Percentiles rank a stretch among this genome's conserved stretches.
Conservation (phyloP, 768 basidiomycete species). For the Tricholoma saponaceum region DNA sequence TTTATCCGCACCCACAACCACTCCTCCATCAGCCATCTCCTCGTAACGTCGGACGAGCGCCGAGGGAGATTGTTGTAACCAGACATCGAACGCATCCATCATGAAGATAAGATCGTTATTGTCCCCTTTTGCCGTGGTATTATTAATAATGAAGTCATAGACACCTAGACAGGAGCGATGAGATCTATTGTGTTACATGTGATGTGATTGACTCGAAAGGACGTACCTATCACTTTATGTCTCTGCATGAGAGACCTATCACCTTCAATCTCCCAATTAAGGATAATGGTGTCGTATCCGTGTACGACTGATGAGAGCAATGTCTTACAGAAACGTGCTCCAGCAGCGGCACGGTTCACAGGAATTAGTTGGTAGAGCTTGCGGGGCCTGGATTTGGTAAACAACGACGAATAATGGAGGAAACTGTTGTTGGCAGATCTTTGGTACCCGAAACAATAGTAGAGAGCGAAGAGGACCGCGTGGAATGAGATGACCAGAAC, state of each 20-base stretch:
- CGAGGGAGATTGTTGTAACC: background rate
- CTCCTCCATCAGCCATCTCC: background rate
- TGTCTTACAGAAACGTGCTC: background rate
- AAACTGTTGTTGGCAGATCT: background rate
- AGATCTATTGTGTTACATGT: background rate
- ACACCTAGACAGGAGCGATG: background rate
- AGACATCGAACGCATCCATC: background rate
- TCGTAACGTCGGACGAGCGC: background rate
- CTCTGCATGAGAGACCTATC: background rate
- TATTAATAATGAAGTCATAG: background rate
- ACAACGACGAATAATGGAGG: background rate
- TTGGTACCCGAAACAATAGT: background rate
- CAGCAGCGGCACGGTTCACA: background rate
- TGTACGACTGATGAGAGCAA: background rate
- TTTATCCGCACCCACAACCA: background rate
- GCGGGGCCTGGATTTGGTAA: background rate
- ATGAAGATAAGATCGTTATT: background rate
- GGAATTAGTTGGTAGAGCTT: background rate
- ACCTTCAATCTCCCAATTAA: background rate
- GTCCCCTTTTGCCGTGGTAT: background rate
- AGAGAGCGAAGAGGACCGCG: background rate
- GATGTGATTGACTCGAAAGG: background rate
- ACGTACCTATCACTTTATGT: background rate
- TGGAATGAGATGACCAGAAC: background rate
- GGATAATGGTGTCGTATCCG: background rate